phyloP scores from a whole-genome alignment of 768 basidiomycete species.

The Chalciporus chontae region DNA sequence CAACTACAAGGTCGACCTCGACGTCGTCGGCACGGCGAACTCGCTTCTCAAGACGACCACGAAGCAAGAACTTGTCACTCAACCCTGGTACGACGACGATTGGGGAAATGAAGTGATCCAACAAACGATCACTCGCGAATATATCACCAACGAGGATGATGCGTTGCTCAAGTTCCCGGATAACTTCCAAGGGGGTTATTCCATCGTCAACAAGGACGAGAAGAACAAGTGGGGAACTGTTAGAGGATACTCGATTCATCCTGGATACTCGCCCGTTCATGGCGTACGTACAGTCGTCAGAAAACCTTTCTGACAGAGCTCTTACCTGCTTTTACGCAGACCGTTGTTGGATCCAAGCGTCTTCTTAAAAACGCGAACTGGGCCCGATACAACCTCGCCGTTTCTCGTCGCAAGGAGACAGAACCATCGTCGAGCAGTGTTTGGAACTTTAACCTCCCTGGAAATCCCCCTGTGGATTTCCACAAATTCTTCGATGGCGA shows the following conservation, averaged over 20 bases:
- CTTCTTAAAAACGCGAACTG: conserved; percentile 61
- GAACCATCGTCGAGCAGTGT: conserved; percentile 55
- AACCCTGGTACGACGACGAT: conserved; percentile 56
- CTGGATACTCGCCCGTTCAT: conserved; percentile 52
- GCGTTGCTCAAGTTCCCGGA: conserved; percentile 47
- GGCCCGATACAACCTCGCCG: conserved; percentile 60
- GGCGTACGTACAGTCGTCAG: conserved; percentile 30
- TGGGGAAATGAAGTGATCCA: conserved; percentile 56
- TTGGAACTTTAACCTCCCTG: conserved; percentile 66
- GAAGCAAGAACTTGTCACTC: conserved; percentile 43
- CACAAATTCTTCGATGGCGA: conserved; percentile 64
- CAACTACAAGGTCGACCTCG: conserved; percentile 65
- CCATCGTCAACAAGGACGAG: conserved; percentile 52
- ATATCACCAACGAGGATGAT: conserved; percentile 50
- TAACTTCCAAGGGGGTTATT: conserved; percentile 57
- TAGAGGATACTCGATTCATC: conserved; percentile 60
- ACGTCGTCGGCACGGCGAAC: conserved; percentile 57
- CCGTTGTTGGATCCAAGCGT: conserved; percentile 56
- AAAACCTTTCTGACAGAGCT: no score
- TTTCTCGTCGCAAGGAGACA: conserved; percentile 56
- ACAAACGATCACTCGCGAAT: conserved; percentile 46
- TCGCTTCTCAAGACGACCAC: conserved; percentile 52
- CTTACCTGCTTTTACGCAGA: conserved; percentile 32
- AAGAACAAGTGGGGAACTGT: conserved; percentile 55
- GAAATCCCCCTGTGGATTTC: conserved; percentile 52